Conservation (phyloP, 2,329 filamentous ascomycete genomes). For the Trichophaea hybrida region DNA sequence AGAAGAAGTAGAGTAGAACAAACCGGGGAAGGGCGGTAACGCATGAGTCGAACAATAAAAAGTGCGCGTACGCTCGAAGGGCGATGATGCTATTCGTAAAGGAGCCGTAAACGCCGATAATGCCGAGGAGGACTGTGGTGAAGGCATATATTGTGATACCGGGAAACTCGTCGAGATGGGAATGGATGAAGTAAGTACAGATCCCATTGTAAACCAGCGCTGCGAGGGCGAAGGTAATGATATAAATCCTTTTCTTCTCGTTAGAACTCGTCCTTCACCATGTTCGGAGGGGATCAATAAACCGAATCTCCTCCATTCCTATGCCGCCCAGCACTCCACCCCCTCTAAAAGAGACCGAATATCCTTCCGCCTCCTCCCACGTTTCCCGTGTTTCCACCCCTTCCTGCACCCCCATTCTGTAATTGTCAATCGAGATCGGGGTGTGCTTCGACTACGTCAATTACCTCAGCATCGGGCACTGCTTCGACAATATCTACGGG, state of each 20-base stretch:
- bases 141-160: no score
- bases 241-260: not conserved
- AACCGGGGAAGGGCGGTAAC: not conserved
- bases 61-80: not conserved
- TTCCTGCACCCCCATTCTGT: conserved; percentile 7
- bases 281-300: not conserved
- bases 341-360: not conserved
- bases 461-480: conserved; percentile 12
- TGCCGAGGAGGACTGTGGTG: no score
- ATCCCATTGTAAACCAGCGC: no score
- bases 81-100: not conserved
- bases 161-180: no score
- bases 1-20: not conserved
- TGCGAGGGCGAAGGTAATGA: not conserved
- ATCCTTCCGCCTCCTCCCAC: conserved; percentile 7
- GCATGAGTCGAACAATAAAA: not conserved
- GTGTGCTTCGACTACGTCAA: conserved; percentile 17
- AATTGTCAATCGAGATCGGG: not conserved
- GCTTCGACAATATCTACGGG: conserved; percentile 1
- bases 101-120: no score
- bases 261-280: not conserved
- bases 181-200: no score
- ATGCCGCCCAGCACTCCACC: not conserved
- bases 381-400: not conserved
- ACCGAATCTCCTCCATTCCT: not conserved